Percentiles rank a stretch among this genome's conserved stretches.
These are phyloP conservation scores for Lactarius deliciosus DNA, from an alignment of 768 basidiomycete genomes.

Conservation along the genomic window DNA sequence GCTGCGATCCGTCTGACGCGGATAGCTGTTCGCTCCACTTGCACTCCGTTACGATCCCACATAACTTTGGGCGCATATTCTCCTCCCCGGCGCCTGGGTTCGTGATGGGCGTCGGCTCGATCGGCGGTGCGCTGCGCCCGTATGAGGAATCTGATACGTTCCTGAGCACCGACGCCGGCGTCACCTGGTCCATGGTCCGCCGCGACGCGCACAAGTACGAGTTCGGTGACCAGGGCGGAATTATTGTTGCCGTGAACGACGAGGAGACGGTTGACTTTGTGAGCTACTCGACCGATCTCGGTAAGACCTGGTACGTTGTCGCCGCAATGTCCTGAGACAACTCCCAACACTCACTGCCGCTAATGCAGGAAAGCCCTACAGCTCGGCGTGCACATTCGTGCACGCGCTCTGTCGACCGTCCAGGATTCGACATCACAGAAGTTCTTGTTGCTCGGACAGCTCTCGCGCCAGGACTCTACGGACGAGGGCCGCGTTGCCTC, in stretches of 20 bases:
- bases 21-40: slow-evolving; percentile 82
- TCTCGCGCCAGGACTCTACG: slow-evolving; percentile 58
- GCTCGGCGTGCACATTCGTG: slow-evolving; percentile 67
- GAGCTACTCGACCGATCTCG: slow-evolving; percentile 79
- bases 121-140: slow-evolving; percentile 62
- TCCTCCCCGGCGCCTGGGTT: slow-evolving; percentile 93
- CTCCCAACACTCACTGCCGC: not conserved
- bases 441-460: slow-evolving; percentile 83
- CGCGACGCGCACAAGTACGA: slow-evolving; percentile 89
- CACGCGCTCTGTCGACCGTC: slow-evolving; percentile 79
- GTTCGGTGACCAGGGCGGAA: slow-evolving; percentile 87
- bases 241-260: slow-evolving; percentile 81
- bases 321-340: not conserved
- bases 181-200: slow-evolving; percentile 79
- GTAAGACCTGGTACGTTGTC: slow-evolving; percentile 70
- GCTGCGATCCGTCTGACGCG: slow-evolving; percentile 57
- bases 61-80: slow-evolving; percentile 93
- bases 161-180: slow-evolving; percentile 84
- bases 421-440: slow-evolving; percentile 97
- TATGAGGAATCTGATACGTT: slow-evolving; percentile 94
- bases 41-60: slow-evolving; percentile 88
- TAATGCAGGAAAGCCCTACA: slow-evolving; percentile 63
- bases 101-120: slow-evolving; percentile 94
- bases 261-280: slow-evolving; percentile 71
- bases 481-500: slow-evolving; percentile 62